phyloP scores from a whole-genome alignment of 2,329 filamentous ascomycete genomes.

The Neonectria ditissima region DNA sequence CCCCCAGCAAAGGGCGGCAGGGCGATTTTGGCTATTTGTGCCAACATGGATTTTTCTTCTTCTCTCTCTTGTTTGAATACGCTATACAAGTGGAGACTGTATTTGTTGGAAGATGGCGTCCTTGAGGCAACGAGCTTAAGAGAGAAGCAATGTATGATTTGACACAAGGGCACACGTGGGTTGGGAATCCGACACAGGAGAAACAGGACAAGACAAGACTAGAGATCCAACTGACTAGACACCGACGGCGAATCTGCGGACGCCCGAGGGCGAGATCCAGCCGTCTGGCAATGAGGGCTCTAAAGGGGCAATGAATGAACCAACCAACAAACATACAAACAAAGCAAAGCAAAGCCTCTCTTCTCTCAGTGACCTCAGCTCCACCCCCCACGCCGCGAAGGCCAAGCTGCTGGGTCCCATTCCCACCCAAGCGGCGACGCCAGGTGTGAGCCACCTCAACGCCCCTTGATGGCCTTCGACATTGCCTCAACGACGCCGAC shows the following conservation, averaged over 20 bases:
- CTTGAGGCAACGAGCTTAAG: neutral
- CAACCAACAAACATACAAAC: constrained; percentile 12
- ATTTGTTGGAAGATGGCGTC: constrained; percentile 13
- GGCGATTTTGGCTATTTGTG: constrained; percentile 33
- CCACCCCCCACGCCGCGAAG: constrained; percentile 16
- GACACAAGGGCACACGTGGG: constrained; percentile 16
- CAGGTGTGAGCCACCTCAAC: constrained; percentile 10
- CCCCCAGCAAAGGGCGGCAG: constrained; percentile 29
- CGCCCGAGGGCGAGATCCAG: constrained; percentile 14
- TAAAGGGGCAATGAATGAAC: constrained; percentile 23
- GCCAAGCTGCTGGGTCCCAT: constrained; percentile 3
- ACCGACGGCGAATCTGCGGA: constrained; percentile 21
- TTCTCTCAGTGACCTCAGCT: neutral
- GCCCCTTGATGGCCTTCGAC: constrained; percentile 12
- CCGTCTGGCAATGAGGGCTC: constrained; percentile 22
- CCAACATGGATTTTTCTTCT: constrained; percentile 12
- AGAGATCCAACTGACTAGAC: constrained; percentile 23
- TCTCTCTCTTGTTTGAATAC: constrained; percentile 18
- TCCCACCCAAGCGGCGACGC: neutral
- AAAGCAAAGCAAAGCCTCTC: constrained; percentile 1
- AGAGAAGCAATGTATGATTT: constrained; percentile 17
- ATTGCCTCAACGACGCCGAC: constrained; percentile 13
- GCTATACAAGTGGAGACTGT: constrained; percentile 19
- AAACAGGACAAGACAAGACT: constrained; percentile 23
- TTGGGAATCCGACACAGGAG: constrained; percentile 18